Evolutionary conservation across 2,329 filamentous ascomycete species (phyloP), one percentile per base, ranked within the genome.

Genomic region (Beauveria australis): DNA sequence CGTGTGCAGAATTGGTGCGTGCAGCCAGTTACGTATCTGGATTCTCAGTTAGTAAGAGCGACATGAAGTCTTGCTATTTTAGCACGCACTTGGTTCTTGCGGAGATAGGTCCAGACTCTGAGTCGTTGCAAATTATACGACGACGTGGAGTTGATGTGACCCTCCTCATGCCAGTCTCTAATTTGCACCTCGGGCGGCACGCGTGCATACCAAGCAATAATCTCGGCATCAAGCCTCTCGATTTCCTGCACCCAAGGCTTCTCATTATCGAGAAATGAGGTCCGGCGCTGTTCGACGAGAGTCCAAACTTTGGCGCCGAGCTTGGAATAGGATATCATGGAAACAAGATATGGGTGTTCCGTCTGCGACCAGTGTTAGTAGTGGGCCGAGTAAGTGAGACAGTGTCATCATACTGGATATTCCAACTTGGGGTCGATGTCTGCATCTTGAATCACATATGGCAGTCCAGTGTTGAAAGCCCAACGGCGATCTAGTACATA

Each of bases 391-490:
- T 26, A 7, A 37, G 16, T 37, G 53, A 24, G 28, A 26, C 7
- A 12, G 22, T 18, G 30, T 37, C 22, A 51, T 19, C 10, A 19
- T 76, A 95, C 91, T 30, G 92, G 92, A 67, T 89, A 86, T 2
- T 90, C 91, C 24, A 97, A 75, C 56, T 83, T 82, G 0, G 87
- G 84, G 68, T 96, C 92, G 63, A 96, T 90, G 69, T 96, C 91
- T 18, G 89, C 83, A 68, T 96, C 92, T 65, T 93, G 88, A 41
- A 96, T 79, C 2, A 89, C 87, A 74, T 91, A 96, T 0, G 92
- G 92, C 72, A 96, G 81, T 0, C 92, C 92, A 0, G 90, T 92
- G n/a, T 88, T 89, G 66, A 96, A 91, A 64, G 89, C 91, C 91
- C 91, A 96, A 55, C 92, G 81, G 44, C 91, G 81, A 70, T 96